Conservation (phyloP, 495 filamentous ascomycete species). For the Clavariopsis aquatica region DNA sequence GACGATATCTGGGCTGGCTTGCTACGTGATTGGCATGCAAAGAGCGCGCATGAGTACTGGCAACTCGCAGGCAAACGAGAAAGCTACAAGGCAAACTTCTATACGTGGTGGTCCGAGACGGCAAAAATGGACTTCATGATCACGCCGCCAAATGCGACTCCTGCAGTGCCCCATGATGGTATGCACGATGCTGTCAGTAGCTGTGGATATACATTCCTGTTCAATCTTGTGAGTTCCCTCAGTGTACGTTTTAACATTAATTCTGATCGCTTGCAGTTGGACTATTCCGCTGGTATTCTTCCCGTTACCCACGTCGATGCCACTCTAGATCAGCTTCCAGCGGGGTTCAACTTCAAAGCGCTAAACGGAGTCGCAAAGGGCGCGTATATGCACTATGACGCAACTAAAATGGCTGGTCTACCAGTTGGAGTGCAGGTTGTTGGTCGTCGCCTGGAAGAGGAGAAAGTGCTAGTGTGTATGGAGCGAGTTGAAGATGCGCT, state of each 20-base stretch:
- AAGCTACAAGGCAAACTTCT: slow-evolving; percentile 72
- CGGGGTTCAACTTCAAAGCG: slow-evolving; percentile 59
- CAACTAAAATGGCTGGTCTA: slow-evolving; percentile 77
- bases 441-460: slow-evolving; percentile 81
- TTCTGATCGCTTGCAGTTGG: slow-evolving; percentile 54
- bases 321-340: slow-evolving; percentile 63
- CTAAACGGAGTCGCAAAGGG: slow-evolving; percentile 78
- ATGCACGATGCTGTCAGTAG: slow-evolving; percentile 85
- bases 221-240: slow-evolving; percentile 66
- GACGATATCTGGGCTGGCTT: slow-evolving; percentile 79
- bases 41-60: slow-evolving; percentile 77
- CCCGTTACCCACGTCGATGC: slow-evolving; percentile 85
- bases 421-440: slow-evolving; percentile 88
- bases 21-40: slow-evolving; percentile 67
- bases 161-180: slow-evolving; percentile 81
- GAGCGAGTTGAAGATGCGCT: slow-evolving; percentile 71
- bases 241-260: neutral
- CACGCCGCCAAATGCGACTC: slow-evolving; percentile 84
- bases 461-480: slow-evolving; percentile 90
- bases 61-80: slow-evolving; percentile 75
- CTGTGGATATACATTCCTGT: slow-evolving; percentile 95
- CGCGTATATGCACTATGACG: slow-evolving; percentile 87
- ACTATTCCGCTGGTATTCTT: slow-evolving; percentile 83
- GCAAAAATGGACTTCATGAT: slow-evolving; percentile 73
- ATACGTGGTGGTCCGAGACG: slow-evolving; percentile 74